These are phyloP conservation scores for Phytophthora lateralis DNA, from an alignment of 352 stramenopile species.

Conservation along the genomic window DNA sequence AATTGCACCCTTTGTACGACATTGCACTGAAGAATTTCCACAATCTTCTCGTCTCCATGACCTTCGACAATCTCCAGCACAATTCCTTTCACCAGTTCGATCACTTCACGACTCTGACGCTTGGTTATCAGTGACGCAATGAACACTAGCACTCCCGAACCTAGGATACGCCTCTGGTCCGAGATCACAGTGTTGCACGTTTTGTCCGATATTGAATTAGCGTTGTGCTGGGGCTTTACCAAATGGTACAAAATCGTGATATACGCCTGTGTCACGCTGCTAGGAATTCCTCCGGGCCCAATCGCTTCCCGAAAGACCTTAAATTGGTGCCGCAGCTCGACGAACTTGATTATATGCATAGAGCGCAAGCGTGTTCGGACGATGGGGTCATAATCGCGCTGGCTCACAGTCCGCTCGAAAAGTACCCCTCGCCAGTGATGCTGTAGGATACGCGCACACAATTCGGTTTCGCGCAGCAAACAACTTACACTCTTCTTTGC, in stretches of 20 bases:
- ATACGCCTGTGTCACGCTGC: conserved; percentile 55
- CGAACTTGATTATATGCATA: conserved; percentile 78
- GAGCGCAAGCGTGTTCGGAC: conserved; percentile 61
- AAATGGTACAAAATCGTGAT: conserved; percentile 68
- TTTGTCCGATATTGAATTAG: conserved; percentile 29
- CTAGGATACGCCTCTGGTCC: conserved; percentile 58
- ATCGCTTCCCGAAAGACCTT: conserved; percentile 60
- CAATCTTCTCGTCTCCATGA: conserved; percentile 53
- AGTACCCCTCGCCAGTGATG: conserved; percentile 73
- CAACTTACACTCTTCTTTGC: conserved; percentile 52
- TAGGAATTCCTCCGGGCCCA: conserved; percentile 41
- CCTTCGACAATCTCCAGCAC: conserved; percentile 42
- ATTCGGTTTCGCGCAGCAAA: conserved; percentile 65
- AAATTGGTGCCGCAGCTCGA: conserved; percentile 75
- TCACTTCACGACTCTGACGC: conserved; percentile 37
- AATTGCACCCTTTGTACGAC: conserved; percentile 52
- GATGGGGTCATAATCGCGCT: conserved; percentile 52
- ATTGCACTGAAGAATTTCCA: conserved; percentile 65
- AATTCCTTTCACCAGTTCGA: conserved; percentile 64
- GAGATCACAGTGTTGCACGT: conserved; percentile 32
- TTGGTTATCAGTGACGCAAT: conserved; percentile 50
- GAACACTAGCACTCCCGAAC: conserved; percentile 58
- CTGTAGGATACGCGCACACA: conserved; percentile 76
- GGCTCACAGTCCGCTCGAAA: conserved; percentile 56
- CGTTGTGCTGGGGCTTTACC: conserved; percentile 30